phyloP scores from a whole-genome alignment of 2,329 filamentous ascomycete species.

The Sodiomyces alkalinus region DNA sequence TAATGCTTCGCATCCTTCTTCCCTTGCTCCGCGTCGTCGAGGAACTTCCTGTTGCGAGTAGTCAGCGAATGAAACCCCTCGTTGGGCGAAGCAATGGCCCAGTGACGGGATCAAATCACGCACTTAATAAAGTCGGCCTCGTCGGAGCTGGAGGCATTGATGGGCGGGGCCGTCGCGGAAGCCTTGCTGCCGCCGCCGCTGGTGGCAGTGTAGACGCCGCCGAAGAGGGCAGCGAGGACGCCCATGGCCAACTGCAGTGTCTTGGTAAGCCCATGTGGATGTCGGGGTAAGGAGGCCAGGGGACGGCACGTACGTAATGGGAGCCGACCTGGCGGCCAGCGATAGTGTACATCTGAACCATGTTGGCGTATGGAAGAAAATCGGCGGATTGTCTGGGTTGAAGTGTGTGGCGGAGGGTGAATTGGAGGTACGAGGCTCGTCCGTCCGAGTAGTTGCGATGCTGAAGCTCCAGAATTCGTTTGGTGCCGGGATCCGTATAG shows the following conservation, averaged over 20 bases:
- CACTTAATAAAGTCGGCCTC: conserved; percentile 53
- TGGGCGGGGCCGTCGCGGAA: conserved; percentile 34
- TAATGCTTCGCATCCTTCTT: conserved; percentile 28
- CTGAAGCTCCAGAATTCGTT: conserved; percentile 9
- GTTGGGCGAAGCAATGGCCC: conserved; percentile 5
- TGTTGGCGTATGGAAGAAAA: conserved; percentile 20
- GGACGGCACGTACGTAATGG: conserved; percentile 36
- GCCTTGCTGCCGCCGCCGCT: conserved; percentile 29
- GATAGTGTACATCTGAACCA: conserved; percentile 37
- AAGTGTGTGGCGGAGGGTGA: conserved; percentile 12
- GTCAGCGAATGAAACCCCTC: too few species aligned
- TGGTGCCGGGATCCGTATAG: too few species aligned
- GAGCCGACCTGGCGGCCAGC: conserved; percentile 45
- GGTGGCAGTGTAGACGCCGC: conserved; percentile 27
- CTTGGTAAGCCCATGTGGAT: too few species aligned
- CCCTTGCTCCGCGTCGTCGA: conserved; percentile 25
- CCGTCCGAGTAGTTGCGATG: conserved; percentile 4
- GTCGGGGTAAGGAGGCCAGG: background rate
- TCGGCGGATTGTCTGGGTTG: conserved; percentile 14
- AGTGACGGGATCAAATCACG: conserved; percentile 12
- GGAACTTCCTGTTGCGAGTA: conserved; percentile 25
- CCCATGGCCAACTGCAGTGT: conserved; percentile 38
- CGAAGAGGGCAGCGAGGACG: conserved; percentile 35
- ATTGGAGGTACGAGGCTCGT: conserved; percentile 12
- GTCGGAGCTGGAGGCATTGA: conserved; percentile 46